Evolutionary conservation across 306 rosid species (phyloP).

Genomic region (Malus fusca): DNA sequence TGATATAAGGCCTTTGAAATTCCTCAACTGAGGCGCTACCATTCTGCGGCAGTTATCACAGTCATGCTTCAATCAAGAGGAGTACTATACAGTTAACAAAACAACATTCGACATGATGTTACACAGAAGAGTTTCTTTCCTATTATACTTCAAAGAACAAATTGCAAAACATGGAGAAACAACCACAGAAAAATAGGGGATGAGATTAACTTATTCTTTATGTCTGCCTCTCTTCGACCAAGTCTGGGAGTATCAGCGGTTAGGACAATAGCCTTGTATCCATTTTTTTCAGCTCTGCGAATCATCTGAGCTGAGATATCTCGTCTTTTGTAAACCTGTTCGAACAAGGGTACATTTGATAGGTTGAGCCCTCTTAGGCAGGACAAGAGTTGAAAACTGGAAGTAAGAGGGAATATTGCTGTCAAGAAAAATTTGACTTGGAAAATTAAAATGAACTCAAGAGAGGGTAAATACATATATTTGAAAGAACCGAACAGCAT

Average conservation of each 20-base stretch:
- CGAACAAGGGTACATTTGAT: neutral
- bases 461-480: constrained; percentile 38
- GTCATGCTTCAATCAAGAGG: neutral
- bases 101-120: neutral
- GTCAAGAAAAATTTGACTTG: neutral
- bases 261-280: constrained; percentile 56
- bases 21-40: constrained; percentile 43
- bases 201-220: constrained; percentile 39
- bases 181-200: neutral
- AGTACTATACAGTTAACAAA: neutral
- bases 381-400: neutral
- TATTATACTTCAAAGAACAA: neutral
- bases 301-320: constrained; percentile 41
- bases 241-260: constrained; percentile 51
- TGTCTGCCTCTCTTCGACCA: constrained; percentile 73
- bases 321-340: constrained; percentile 47
- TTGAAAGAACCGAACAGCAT: constrained; percentile 64
- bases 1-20: constrained; percentile 50
- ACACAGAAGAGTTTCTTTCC: neutral
- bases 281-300: constrained; percentile 49
- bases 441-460: neutral
- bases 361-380: neutral
- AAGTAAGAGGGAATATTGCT: neutral
- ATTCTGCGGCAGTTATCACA: constrained; percentile 32
- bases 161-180: neutral